Base-by-base conservation (phyloP, 805 yeast species). In the Pichia insulana region DNA sequence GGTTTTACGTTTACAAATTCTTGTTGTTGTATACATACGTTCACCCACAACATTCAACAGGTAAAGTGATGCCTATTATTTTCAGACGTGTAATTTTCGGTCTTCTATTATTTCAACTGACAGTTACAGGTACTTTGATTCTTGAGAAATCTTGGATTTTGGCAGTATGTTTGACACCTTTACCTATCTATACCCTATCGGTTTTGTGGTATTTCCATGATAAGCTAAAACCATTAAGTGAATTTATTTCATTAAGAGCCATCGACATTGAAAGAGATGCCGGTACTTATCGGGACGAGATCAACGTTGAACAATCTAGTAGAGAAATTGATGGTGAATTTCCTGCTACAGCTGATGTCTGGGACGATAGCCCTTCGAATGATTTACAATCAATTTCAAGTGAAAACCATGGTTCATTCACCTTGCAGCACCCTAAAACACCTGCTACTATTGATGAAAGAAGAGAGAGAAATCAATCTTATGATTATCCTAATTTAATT, bases 31-130 rank as follows among this genome's bases (percentile, higher is more conserved):
- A 86, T 59, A 83, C 96, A 0, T 82, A 92, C 67, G 88, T 87
- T 27, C 97, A 92, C 60, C 89, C 95, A 9, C 96, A 94, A 31
- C 97, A 92, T 63, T 88, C 96, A 0, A 92, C 96, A 0, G 98
- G 97, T 1, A 84, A 83, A 57, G 94, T 90, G 1, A 90, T 97
- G 97, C 95, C 96, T 0, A 67, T 88, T 38, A 80, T 90, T 2
- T 83, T 84, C 55, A 71, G 95, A 52, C 71, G 98, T 50, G 77
- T 89, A 1, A 76, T 84, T 42, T 57, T 87, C 44, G 97, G 97
- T 0, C 63, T 90, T 20, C 62, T 84, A 28, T 68, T 90, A 13
- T 88, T 90, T 60, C 98, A 92, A 57, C 63, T 90, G 45, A 87
- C 96, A 11, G 88, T 89, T 85, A 87, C 90, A 0, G 97, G 97